Percentiles rank a stretch among this genome's conserved stretches.
These are phyloP conservation scores for Acanthamoeba healyi DNA, from an alignment of 208 protist species.

Conservation along the genomic window DNA sequence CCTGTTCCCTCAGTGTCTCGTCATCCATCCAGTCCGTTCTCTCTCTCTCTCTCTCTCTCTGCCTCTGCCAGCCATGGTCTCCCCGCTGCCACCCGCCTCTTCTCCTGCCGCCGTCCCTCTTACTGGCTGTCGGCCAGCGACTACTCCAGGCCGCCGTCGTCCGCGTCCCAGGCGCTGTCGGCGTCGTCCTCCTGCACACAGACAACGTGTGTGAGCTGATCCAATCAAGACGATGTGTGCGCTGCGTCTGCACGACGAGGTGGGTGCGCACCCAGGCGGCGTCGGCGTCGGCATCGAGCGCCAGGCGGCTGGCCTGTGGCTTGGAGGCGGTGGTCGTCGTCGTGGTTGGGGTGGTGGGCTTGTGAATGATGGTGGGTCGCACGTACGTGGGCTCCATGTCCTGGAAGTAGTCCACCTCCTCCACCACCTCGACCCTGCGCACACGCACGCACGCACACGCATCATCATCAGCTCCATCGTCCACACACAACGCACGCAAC, in stretches of 20 bases:
- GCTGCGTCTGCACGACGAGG: too few relatives aligned
- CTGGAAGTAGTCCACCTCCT: conserved; percentile 63
- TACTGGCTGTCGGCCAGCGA: too few relatives aligned
- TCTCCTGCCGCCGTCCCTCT: not conserved
- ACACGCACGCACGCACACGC: too few relatives aligned
- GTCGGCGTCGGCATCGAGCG: not conserved
- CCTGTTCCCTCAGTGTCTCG: too few relatives aligned
- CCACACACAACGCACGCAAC: too few relatives aligned
- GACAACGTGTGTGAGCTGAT: not conserved
- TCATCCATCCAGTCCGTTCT: too few relatives aligned
- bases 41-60: too few relatives aligned
- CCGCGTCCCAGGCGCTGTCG: not conserved
- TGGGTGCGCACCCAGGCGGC: not conserved
- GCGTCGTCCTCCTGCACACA: not conserved
- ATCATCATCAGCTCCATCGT: too few relatives aligned
- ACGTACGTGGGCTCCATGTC: conserved; percentile 67
- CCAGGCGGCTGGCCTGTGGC: not conserved
- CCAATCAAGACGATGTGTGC: too few relatives aligned
- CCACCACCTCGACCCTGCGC: not conserved
- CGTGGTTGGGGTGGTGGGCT: too few relatives aligned
- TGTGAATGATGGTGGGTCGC: conserved; percentile 31
- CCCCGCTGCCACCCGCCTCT: not conserved
- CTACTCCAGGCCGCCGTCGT: conserved; percentile 9
- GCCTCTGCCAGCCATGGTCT: too few relatives aligned
- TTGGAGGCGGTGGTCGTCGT: too few relatives aligned